Evolutionary conservation across 2,329 filamentous ascomycete species (phyloP).

Genomic region (Raffaelea arxii): DNA sequence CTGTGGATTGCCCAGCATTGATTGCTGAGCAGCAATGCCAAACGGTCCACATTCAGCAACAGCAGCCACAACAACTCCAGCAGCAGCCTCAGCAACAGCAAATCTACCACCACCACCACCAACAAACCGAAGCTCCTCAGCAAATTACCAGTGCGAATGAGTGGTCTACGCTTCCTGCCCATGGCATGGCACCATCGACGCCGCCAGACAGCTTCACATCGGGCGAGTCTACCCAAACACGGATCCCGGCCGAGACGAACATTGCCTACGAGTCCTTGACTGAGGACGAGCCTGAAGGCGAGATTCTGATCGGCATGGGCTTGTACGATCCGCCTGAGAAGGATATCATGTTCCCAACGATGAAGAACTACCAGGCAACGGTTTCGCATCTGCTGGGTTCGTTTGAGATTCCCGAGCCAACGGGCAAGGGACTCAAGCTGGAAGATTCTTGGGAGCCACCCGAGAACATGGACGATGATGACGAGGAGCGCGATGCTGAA

Average conservation of each 20-base stretch:
- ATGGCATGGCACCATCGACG: conserved; percentile 41
- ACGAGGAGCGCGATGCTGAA: conserved; percentile 32
- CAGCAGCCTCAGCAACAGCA: neutral
- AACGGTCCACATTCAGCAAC: too few species aligned
- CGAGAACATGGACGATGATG: conserved; percentile 49
- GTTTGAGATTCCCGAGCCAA: conserved; percentile 33
- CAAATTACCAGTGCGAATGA: neutral
- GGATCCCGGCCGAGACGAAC: conserved; percentile 35
- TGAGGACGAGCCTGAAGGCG: conserved; percentile 46
- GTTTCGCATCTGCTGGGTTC: conserved; percentile 45
- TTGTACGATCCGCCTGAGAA: conserved; percentile 66
- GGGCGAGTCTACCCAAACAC: conserved; percentile 37
- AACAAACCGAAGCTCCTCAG: neutral
- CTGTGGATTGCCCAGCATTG: conserved; percentile 12
- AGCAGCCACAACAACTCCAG: neutral
- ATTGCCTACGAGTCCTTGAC: conserved; percentile 40
- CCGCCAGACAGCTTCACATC: conserved; percentile 42
- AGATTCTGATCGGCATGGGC: conserved; percentile 73
- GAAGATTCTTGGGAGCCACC: conserved; percentile 73
- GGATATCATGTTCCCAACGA: conserved; percentile 34
- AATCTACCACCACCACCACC: neutral
- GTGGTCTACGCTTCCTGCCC: conserved; percentile 8
- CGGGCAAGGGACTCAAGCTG: conserved; percentile 67
- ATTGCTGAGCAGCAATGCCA: conserved; percentile 1
- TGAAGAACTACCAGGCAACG: conserved; percentile 45